Conservation (phyloP, 768 basidiomycete species). For the Paxillus ammoniavirescens region DNA sequence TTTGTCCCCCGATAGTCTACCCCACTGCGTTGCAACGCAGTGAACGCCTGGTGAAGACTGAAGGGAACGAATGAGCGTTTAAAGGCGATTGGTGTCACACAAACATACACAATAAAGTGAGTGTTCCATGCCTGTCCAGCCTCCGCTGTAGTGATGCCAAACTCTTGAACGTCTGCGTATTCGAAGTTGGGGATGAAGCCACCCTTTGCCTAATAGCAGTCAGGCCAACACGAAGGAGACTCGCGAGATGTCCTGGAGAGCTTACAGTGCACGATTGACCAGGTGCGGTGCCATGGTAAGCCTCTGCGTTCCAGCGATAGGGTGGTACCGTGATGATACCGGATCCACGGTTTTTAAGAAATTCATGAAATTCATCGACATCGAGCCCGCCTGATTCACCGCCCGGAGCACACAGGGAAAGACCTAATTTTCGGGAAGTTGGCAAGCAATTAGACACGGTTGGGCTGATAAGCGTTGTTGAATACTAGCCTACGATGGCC, state of each 20-base stretch:
- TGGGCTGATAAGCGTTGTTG: not conserved
- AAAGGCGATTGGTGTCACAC: not conserved
- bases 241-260: no score
- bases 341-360: not conserved
- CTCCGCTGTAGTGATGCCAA: conserved; percentile 27
- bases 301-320: not conserved
- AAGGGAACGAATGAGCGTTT: not conserved
- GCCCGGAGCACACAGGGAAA: not conserved
- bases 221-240: no score
- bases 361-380: not conserved
- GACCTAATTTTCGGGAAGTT: not conserved
- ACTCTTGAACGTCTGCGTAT: conserved; percentile 20
- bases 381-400: not conserved
- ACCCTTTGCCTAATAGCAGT: not conserved
- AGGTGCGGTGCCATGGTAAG: not conserved
- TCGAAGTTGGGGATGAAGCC: not conserved
- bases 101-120: not conserved
- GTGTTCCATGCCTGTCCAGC: not conserved
- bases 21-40: conserved; percentile 40
- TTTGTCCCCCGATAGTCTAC: conserved; percentile 37
- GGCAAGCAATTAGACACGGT: not conserved
- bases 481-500: not conserved
- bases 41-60: conserved; percentile 23
- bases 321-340: not conserved
- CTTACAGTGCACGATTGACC: not conserved